Evolutionary conservation across 108 stramenopile species (phyloP).

Genomic region (Pseudonitzschia pungens): DNA sequence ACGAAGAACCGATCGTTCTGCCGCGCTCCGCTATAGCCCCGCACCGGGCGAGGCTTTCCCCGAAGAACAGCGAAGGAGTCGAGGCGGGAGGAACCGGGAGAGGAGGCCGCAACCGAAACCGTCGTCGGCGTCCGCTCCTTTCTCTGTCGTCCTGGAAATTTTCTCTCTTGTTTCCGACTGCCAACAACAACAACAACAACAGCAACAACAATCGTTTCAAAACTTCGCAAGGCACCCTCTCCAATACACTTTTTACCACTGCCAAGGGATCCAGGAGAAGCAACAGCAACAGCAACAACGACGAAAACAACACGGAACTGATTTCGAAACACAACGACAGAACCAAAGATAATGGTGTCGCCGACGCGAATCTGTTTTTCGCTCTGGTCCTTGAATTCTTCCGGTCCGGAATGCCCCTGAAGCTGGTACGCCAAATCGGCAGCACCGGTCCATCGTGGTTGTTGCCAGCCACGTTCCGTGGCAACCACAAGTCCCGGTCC

Average conservation of each 20-base stretch:
- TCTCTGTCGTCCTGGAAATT: neutral
- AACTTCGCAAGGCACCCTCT: too few relatives aligned
- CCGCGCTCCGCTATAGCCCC: neutral
- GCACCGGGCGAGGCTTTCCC: neutral
- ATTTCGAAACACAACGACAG: neutral
- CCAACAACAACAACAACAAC: too few relatives aligned
- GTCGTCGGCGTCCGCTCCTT: neutral
- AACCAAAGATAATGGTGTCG: neutral
- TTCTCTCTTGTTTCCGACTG: neutral
- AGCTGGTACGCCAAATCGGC: neutral
- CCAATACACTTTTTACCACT: too few relatives aligned
- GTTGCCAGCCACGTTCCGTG: neutral
- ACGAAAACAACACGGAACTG: neutral
- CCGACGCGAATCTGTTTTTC: neutral
- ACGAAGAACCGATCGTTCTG: constrained; percentile 10
- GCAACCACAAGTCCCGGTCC: neutral
- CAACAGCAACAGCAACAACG: neutral
- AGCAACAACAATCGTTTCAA: neutral
- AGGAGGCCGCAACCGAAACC: neutral
- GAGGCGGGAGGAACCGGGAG: neutral
- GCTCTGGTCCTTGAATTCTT: neutral
- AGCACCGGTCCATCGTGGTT: neutral
- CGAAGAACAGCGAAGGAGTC: neutral
- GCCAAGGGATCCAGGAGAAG: neutral
- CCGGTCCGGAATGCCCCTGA: neutral